Evolutionary conservation across 441 rosid species (phyloP), one percentile per base, ranked within the genome.

Genomic region (Adansonia madagascariensis): DNA sequence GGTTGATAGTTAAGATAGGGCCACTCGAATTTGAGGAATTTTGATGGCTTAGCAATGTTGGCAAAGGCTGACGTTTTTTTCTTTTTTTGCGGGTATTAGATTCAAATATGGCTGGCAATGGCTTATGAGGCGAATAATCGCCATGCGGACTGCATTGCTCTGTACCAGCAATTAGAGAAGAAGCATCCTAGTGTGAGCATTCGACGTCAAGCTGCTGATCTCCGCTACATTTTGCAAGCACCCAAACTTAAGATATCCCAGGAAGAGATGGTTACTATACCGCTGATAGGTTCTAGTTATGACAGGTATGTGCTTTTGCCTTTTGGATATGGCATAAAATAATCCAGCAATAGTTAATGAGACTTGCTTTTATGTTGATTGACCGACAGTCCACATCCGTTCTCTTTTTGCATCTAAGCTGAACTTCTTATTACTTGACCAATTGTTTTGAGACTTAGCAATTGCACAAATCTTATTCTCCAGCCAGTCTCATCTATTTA

Each of bases 71-170:
- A 75, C 6, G 3, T 9, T 1, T 1, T 31, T 24, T 12, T 15
- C 15, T 11, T 50, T n/a, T 73, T 1, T 74, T 46, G 71, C 80
- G 75, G 62, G 69, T 82, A 78, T 80, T 88, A 95, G 97, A 93
- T 95, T 81, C 99, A 95, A 84, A 92, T 93, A 83, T 95, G 99
- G 99, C 85, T 95, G 67, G 99, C 97, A 43, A 93, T 95, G 99
- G 99, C 98, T 70, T 95, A 95, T 71, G 99, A 93, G 83, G 98
- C 99, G 71, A 93, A 91, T 81, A 90, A 92, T 73, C 96, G 98
- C 64, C 98, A 92, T 41, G 81, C 79, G 9, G 98, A 95, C 78
- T 93, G 99, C 87, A 93, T 95, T 80, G 88, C 85, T 73, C 97
- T 95, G 79, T 95, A 93, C 88, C 85, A 75, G 83, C 92, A 92